These are phyloP conservation scores for Trichophyton rubrum DNA, from an alignment of 2,329 filamentous ascomycete species.

Conservation along the genomic window DNA sequence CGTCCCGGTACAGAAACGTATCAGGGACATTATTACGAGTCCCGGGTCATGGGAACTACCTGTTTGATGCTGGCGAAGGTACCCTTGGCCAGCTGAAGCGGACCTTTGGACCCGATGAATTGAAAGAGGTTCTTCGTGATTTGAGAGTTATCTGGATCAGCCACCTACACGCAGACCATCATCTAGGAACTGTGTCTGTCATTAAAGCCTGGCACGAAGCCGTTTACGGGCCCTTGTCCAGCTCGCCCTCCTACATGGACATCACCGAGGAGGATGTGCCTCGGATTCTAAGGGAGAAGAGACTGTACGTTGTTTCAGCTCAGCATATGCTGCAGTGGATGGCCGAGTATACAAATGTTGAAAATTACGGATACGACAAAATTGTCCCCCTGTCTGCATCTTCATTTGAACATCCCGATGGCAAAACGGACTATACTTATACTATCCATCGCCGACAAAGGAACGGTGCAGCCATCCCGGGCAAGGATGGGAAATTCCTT, in stretches of 20 bases:
- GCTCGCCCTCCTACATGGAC: constrained; percentile 30
- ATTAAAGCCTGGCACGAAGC: constrained; percentile 66
- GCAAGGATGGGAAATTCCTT: constrained; percentile 7
- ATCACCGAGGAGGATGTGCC: constrained; percentile 22
- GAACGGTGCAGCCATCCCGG: constrained; percentile 3
- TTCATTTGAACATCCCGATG: constrained; percentile 20
- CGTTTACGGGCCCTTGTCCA: constrained; percentile 31
- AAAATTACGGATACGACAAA: constrained; percentile 58
- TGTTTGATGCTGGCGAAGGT: constrained; percentile 86
- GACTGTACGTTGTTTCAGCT: constrained; percentile 57
- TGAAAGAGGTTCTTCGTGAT: constrained; percentile 60
- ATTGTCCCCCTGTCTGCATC: constrained; percentile 39
- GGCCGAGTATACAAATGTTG: constrained; percentile 63
- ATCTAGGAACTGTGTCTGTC: constrained; percentile 71
- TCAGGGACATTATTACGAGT: constrained; percentile 75
- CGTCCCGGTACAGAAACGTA: constrained; percentile 91
- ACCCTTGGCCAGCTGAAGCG: constrained; percentile 79
- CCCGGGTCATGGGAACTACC: constrained; percentile 72
- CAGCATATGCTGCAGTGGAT: constrained; percentile 62
- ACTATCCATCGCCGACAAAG: constrained; percentile 8
- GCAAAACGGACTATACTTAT: constrained; percentile 1
- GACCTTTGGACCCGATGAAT: constrained; percentile 51
- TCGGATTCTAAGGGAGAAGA: constrained; percentile 30
- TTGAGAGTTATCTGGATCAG: constrained; percentile 82
- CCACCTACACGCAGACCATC: constrained; percentile 92